Base-by-base conservation (phyloP, 306 rosid genomes). In the Quercus bicolor region DNA sequence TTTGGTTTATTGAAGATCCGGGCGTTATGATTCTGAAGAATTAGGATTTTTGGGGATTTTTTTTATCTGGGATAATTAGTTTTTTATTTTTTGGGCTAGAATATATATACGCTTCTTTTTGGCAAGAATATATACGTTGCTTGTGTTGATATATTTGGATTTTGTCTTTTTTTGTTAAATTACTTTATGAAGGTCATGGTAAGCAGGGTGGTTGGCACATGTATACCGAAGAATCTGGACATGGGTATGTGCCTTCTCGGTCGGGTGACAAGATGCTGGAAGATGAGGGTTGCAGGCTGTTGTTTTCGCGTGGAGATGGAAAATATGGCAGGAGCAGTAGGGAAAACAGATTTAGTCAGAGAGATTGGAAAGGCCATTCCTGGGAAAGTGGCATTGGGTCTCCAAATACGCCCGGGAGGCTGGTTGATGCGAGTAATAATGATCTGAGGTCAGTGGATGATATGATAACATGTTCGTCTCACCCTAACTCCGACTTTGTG, bases 201-300 rank as follows among this genome's bases (percentile, higher is more conserved):
- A 96, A 88, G 92, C 98, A 89, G 94, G 96, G 93, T 70, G 90
- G 93, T 76, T 95, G 96, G 98, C 97, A 91, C 85, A 56, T 87
- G 71, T 92, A 89, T 80, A 52, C 98, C 1, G 98, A 95, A 69
- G 99, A 93, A 19, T 77, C 96, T 75, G 93, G 91, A 73, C 94
- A 89, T 77, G 93, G 96, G n/a, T 91, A 91, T 72, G 86, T 70
- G 6, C 80, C 87, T 62, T 88, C 98, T 64, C 91, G 98, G 89
- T 83, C 94, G 1, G 45, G 87, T 2, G 97, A 91, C 70, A 94
- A 88, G 92, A 87, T 90, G 79, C 75, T 82, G 77, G 97, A 91
- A 59, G 97, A 91, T 29, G 97, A 89, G 54, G 75, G 84, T 64
- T 79, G 69, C 82, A 82, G 97, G 70, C 83, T 90, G 0, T 87